Percentiles rank a stretch among this genome's conserved stretches.
These are phyloP conservation scores for Sporothrix humicola DNA, from an alignment of 2,329 filamentous ascomycete species.

Conservation along the genomic window DNA sequence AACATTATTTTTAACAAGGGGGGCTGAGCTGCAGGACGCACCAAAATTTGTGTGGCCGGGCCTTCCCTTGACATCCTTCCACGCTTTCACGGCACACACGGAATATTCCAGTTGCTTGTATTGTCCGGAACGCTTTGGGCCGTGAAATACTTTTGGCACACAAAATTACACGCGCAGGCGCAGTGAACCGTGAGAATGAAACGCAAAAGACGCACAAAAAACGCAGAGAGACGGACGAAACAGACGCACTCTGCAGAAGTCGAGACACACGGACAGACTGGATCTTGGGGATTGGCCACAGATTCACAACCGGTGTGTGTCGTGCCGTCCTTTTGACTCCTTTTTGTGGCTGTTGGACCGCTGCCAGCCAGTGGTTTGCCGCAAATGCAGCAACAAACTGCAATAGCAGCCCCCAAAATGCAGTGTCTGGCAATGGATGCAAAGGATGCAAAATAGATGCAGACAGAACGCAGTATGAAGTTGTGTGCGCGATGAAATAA, in stretches of 20 bases:
- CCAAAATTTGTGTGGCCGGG: no score
- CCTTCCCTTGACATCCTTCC: no score
- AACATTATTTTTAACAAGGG: conserved; percentile 23
- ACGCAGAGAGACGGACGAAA: not conserved
- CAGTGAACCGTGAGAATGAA: not conserved
- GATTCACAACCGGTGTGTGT: not conserved
- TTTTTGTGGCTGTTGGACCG: conserved; percentile 8
- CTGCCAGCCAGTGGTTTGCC: not conserved
- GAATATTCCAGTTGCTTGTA: no score
- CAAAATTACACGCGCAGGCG: not conserved
- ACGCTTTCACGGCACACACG: no score
- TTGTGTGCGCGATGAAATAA: not conserved
- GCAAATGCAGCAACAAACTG: not conserved
- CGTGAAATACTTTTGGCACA: no score
- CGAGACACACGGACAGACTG: not conserved
- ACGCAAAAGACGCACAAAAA: not conserved
- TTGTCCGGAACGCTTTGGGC: not conserved
- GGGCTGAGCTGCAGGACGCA: conserved; percentile 1
- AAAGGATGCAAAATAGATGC: not conserved
- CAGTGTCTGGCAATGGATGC: not conserved
- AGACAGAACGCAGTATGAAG: not conserved
- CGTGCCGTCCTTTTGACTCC: not conserved
- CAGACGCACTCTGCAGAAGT: not conserved
- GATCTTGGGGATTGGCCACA: not conserved
- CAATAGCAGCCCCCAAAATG: not conserved